These are phyloP conservation scores for Colletotrichum sp. DNA, from an alignment of 2,329 filamentous ascomycete species.

Conservation along the genomic window DNA sequence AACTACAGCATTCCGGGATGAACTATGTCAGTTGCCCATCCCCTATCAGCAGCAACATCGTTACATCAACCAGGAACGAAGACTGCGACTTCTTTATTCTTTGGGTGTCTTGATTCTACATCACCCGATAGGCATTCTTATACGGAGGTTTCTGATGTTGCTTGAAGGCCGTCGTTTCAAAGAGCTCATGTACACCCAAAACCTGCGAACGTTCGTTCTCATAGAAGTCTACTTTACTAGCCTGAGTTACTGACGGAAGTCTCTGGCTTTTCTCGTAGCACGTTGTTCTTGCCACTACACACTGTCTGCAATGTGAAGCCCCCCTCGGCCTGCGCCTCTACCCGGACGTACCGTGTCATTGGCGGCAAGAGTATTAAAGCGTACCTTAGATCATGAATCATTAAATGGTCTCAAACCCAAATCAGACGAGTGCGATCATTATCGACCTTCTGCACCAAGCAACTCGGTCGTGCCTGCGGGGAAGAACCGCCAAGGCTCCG, in stretches of 20 bases:
- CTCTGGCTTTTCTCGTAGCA: accelerated
- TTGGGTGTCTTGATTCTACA: too few relatives aligned
- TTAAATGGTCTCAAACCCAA: not conserved
- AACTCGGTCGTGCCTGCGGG: accelerated
- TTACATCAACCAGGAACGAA: too few relatives aligned
- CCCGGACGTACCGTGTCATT: accelerated
- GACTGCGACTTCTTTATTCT: too few relatives aligned
- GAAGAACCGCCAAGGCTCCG: not conserved
- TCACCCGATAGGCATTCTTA: too few relatives aligned
- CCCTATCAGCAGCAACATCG: too few relatives aligned
- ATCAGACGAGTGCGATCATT: too few relatives aligned
- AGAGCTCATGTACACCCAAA: not conserved
- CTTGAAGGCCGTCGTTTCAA: too few relatives aligned
- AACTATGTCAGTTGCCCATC: accelerated
- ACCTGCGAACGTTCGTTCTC: accelerated
- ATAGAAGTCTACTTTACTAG: not conserved
- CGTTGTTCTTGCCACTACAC: not conserved
- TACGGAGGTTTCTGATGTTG: too few relatives aligned
- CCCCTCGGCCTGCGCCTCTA: accelerated
- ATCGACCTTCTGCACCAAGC: not conserved
- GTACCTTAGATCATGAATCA: accelerated
- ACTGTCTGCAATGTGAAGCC: not conserved
- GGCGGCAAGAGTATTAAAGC: not conserved
- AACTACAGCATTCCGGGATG: accelerated
- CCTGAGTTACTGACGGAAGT: accelerated